These are phyloP conservation scores for Phytophthora multivora DNA, from an alignment of 352 stramenopile species.

Conservation along the genomic window DNA sequence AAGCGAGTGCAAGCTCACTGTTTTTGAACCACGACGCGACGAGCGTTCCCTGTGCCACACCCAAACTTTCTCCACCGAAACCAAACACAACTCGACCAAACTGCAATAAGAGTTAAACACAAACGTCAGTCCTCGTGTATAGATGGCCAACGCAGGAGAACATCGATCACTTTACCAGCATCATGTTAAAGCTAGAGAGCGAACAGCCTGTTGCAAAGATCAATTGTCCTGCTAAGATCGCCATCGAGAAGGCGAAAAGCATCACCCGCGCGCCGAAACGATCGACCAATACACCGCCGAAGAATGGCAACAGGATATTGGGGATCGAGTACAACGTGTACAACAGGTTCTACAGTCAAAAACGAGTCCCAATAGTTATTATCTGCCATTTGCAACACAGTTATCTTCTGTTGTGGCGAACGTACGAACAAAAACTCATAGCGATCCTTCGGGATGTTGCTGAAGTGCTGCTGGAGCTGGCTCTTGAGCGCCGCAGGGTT, in stretches of 20 bases:
- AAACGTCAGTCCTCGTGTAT: constrained; percentile 4
- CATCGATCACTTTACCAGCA: constrained; percentile 50
- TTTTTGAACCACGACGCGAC: constrained; percentile 94
- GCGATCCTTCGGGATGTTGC: constrained; percentile 65
- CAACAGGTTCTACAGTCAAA: constrained; percentile 80
- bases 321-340: constrained; percentile 94
- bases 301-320: constrained; percentile 93
- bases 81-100: constrained; percentile 91
- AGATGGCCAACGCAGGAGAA: neutral
- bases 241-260: constrained; percentile 84
- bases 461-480: constrained; percentile 88
- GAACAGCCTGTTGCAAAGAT: constrained; percentile 90
- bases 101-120: constrained; percentile 31
- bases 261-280: constrained; percentile 85
- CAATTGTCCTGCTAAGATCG: constrained; percentile 85
- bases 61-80: constrained; percentile 91
- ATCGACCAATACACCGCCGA: constrained; percentile 92
- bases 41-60: constrained; percentile 90
- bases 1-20: constrained; percentile 91
- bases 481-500: constrained; percentile 89
- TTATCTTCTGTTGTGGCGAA: neutral
- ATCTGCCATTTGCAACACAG: neutral
- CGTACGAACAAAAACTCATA: constrained; percentile 86
- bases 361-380: constrained; percentile 3
- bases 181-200: constrained; percentile 76